Evolutionary conservation across 768 basidiomycete species (phyloP), one percentile per base, ranked within the genome.

Genomic region (Boletus rubroflammeus): DNA sequence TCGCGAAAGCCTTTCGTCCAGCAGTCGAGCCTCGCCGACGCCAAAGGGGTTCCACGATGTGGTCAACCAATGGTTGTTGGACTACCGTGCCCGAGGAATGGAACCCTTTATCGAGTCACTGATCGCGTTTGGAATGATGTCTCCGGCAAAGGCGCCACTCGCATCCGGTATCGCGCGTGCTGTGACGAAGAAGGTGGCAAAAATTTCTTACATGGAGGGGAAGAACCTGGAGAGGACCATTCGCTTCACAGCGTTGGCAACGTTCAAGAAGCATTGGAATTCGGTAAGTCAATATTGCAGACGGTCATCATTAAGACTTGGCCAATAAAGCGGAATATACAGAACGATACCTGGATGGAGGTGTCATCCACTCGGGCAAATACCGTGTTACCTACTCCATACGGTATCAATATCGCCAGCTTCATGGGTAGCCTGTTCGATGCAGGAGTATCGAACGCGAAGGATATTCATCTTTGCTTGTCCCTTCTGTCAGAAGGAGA

Each of bases 341-440:
- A 70, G 68, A 40, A 56, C 29, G 62, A 60, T n/a, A 31, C 54
- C 32, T 57, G 56, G 53, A 39, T 9, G 19, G 43, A 26, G 3
- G 50, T 31, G 28, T 17, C 55, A 11, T 40, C 59, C 10, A 49
- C 53, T 14, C 36, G 23, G 6, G 3, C 8, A 10, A n/a, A 48
- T 15, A 44, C 51, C n/a, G 36, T 38, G 32, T 44, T 59, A 32
- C 47, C 60, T 36, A 60, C 52, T 0, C 54, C 63, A 15, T 46
- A 54, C 23, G 61, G 64, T 6, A 51, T 72, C 23, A 68, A 73
- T 36, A 62, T 70, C 26, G 67, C 72, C 10, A 64, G 62, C 19
- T 59, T 75, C 44, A 47, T 72, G 26, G 73, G 73, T 6, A 61
- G 70, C 19, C 51, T 75, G 36, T 75, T 67, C 50, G 53, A 50